Evolutionary conservation across 1,284 basidiomycete genomes (phyloP).

Genomic region (Puccinia polysora): DNA sequence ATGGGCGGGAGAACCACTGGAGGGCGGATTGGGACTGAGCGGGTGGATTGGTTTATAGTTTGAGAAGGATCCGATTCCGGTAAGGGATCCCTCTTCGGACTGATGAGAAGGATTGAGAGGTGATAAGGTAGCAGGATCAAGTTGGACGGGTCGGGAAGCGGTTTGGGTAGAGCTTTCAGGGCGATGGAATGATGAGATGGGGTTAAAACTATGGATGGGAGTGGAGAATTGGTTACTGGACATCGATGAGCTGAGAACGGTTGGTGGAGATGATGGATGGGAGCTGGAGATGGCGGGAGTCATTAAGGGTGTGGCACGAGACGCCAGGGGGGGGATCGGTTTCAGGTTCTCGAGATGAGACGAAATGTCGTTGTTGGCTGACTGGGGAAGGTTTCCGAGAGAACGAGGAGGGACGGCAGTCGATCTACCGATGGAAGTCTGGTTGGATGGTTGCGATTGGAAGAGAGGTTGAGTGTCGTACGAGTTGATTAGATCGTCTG

Average conservation of each 20-base stretch:
- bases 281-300: too few species aligned
- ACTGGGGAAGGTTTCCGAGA: background rate
- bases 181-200: background rate
- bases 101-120: background rate
- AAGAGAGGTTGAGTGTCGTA: too few species aligned
- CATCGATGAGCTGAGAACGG: background rate
- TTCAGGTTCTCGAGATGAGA: too few species aligned
- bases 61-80: slow-evolving; percentile 16
- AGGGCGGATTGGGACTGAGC: background rate
- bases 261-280: background rate
- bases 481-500: slow-evolving; percentile 35
- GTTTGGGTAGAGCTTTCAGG: background rate
- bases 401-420: background rate
- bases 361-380: background rate
- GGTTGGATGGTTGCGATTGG: too few species aligned
- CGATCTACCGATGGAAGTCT: too few species aligned
- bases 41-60: slow-evolving; percentile 17
- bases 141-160: background rate
- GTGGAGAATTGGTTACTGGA: too few species aligned
- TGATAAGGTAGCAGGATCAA: background rate
- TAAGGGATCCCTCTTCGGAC: slow-evolving; percentile 13
- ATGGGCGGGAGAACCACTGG: background rate
- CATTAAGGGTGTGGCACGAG: too few species aligned
- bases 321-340: too few species aligned
- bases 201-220: background rate